phyloP scores from a whole-genome alignment of 169 alveolate genomes.

The Plasmodium yoelii region DNA sequence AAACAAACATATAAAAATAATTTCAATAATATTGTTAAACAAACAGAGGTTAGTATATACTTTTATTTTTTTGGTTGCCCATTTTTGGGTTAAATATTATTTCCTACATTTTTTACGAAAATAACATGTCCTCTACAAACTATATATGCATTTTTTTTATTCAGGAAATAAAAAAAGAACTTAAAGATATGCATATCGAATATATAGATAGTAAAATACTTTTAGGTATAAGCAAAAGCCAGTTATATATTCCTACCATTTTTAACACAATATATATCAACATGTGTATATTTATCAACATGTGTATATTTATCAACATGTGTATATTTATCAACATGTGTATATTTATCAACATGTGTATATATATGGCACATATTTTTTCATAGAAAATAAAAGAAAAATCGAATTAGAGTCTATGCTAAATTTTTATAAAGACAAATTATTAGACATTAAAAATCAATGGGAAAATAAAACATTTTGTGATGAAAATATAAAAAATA shows the following conservation, averaged over 20 bases:
- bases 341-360: no score
- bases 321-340: neutral
- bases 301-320: neutral
- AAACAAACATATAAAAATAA: constrained; percentile 51
- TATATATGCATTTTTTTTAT: neutral
- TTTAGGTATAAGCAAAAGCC: constrained; percentile 10
- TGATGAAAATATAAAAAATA: constrained; percentile 67
- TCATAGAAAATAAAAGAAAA: constrained; percentile 55
- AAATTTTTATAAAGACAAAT: constrained; percentile 57
- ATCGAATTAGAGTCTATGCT: constrained; percentile 35
- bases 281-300: neutral
- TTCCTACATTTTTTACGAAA: neutral
- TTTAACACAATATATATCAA: neutral
- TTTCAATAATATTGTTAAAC: constrained; percentile 30
- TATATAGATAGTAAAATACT: constrained; percentile 52
- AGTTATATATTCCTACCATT: no score
- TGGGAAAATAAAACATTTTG: constrained; percentile 58
- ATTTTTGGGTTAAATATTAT: no score
- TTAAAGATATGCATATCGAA: constrained; percentile 38
- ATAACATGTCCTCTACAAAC: neutral
- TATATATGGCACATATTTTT: neutral
- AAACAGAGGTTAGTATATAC: constrained; percentile 47
- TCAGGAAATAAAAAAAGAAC: constrained; percentile 65
- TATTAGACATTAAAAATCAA: constrained; percentile 54
- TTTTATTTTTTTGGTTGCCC: no score